Base-by-base conservation (phyloP, 805 yeast genomes). In the Cyberlindnera lachancei region DNA sequence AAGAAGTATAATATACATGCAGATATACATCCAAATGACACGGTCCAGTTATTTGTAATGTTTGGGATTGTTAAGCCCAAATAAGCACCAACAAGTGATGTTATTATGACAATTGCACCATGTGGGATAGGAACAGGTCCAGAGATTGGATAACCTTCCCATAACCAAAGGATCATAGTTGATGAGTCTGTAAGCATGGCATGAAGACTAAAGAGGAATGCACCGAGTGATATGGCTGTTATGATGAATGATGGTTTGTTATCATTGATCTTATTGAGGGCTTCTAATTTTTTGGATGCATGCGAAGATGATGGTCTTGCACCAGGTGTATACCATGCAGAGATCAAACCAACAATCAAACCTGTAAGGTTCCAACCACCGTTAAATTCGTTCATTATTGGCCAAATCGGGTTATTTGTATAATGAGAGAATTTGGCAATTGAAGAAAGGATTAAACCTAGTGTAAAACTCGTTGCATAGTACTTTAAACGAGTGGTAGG, bases 391-490 rank as follows among this genome's bases (percentile, higher is more conserved):
- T 87, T 79, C 88, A 92, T 79, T 31, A 88, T 81, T 18, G 97
- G 94, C 98, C 98, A 92, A 29, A 87, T 64, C 23, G 98, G 98
- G 53, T 92, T 92, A 52, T 88, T 88, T 3, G 97, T 75, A 59
- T 73, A 81, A 46, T 68, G 73, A 8, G 79, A 73, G 59, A 71
- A 81, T 52, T 92, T 92, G 14, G 84, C 64, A 19, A 84, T 71
- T 1, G 87, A 73, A 2, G 95, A 75, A 5, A 75, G 54, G 26
- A 83, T 63, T 37, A 92, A 65, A 13, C 98, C 98, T 18, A 82
- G 39, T 2, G 75, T 53, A 42, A 80, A 76, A 3, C 88, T 64
- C 4, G 75, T 52, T 7, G 73, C 26, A 68, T 66, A 32, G 23
- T 38, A 38, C 27, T 37, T 45, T 2, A 45, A 61, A 54, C 42